phyloP scores from a whole-genome alignment of 1,284 basidiomycete species.

The Takashimella tepidaria region DNA sequence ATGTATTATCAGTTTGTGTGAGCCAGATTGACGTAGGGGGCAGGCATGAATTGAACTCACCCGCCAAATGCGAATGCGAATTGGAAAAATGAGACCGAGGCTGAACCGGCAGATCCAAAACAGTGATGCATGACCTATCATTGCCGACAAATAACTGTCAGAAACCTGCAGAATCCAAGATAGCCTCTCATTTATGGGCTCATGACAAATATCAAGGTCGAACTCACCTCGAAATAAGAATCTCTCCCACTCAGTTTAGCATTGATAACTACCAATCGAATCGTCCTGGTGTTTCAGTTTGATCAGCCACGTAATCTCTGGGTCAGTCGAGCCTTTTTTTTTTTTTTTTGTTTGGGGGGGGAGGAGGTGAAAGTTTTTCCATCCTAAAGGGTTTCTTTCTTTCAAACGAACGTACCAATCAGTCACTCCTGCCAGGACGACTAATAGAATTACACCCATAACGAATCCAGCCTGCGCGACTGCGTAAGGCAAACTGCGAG shows the following conservation, averaged over 20 bases:
- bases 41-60: conserved; percentile 17
- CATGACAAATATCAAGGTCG: no score
- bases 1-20: background rate
- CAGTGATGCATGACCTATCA: conserved; percentile 79
- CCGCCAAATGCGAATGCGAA: conserved; percentile 97
- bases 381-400: background rate
- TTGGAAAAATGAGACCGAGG: conserved; percentile 94
- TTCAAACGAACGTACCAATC: conserved; percentile 70
- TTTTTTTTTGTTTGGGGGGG: no score
- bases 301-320: no score
- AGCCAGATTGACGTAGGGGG: conserved; percentile 26
- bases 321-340: no score
- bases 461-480: conserved; percentile 89
- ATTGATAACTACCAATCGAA: conserved; percentile 89
- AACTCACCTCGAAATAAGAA: conserved; percentile 77
- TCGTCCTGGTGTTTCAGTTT: conserved; percentile 54
- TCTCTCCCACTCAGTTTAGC: conserved; percentile 89
- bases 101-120: conserved; percentile 80
- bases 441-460: conserved; percentile 72
- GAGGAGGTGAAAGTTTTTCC: background rate
- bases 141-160: no score
- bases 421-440: conserved; percentile 75
- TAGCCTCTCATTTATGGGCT: no score
- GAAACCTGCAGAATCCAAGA: no score
- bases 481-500: conserved; percentile 79